Evolutionary conservation across 176 grass and related monocot species (phyloP).

Genomic region (Alloteropsis semialata): DNA sequence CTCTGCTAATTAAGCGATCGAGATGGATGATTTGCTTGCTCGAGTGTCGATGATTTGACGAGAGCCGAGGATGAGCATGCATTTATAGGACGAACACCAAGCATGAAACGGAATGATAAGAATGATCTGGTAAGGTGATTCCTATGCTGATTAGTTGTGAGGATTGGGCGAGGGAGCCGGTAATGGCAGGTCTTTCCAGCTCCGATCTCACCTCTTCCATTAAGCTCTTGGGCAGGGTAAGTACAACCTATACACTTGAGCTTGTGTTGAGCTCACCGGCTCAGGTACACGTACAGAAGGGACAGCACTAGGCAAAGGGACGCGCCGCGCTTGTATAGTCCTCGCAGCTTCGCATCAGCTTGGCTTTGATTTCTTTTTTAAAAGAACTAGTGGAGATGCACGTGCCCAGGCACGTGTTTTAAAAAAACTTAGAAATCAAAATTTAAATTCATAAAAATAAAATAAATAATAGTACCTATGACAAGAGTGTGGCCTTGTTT

Average conservation of each 20-base stretch:
- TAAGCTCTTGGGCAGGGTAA: constrained; percentile 35
- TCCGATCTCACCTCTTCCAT: constrained; percentile 32
- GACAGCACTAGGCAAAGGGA: not conserved
- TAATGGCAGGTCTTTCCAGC: constrained; percentile 53
- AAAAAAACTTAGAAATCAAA: no score
- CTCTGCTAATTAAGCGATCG: not conserved
- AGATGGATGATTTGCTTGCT: not conserved
- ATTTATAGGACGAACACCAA: constrained; percentile 15
- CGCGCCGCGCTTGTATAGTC: not conserved
- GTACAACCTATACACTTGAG: constrained; percentile 65
- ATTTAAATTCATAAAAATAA: no score
- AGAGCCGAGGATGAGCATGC: not conserved
- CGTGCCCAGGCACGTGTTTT: no score
- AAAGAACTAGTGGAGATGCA: no score
- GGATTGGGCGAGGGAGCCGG: constrained; percentile 31
- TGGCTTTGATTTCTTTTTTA: no score
- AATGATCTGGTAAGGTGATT: not conserved
- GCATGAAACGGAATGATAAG: not conserved
- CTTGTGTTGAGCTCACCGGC: constrained; percentile 5
- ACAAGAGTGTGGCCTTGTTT: no score
- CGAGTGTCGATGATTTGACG: constrained; percentile 21
- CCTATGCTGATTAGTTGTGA: not conserved
- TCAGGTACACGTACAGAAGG: constrained; percentile 29
- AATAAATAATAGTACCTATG: no score
- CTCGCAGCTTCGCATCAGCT: not conserved